Conservation (phyloP, 2,329 filamentous ascomycete species). For the Cercospora sp. region DNA sequence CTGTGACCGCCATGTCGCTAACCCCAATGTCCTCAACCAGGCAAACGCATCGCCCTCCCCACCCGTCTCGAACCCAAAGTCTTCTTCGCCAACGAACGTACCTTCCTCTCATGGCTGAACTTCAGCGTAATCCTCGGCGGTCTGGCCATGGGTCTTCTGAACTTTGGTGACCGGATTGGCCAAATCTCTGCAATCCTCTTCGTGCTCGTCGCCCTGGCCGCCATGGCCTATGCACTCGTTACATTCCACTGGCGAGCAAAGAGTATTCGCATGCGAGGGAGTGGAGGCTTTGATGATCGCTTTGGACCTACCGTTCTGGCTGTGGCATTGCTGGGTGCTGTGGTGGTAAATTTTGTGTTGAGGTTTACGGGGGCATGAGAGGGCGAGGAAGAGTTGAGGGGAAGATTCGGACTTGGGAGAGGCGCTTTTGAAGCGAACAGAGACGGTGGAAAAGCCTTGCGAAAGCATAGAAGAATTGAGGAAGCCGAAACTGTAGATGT, state of each 20-base stretch:
- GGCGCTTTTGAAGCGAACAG: not conserved
- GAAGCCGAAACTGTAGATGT: not conserved
- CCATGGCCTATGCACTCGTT: slow-evolving; percentile 91
- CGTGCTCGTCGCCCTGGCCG: slow-evolving; percentile 88
- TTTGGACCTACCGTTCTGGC: slow-evolving; percentile 91
- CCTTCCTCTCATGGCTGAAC: slow-evolving; percentile 99
- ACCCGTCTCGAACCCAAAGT: slow-evolving; percentile 99
- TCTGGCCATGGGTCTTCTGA: slow-evolving; percentile 92
- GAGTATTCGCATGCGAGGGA: slow-evolving; percentile 85
- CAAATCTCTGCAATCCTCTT: slow-evolving; percentile 94
- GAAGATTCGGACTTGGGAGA: not conserved
- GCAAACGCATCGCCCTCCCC: slow-evolving; percentile 97
- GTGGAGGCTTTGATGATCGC: slow-evolving; percentile 94
- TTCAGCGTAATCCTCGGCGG: slow-evolving; percentile 98
- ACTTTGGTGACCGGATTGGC: slow-evolving; percentile 88
- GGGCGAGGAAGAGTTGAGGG: not conserved
- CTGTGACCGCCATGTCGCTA: not conserved
- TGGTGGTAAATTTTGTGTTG: slow-evolving; percentile 95
- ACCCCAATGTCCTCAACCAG: slow-evolving; percentile 49
- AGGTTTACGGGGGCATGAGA: slow-evolving; percentile 53
- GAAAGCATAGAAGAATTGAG: not conserved
- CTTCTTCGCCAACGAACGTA: slow-evolving; percentile 99
- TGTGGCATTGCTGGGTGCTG: slow-evolving; percentile 79
- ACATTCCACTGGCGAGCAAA: slow-evolving; percentile 98
- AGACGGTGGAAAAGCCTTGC: not conserved